Conservation (phyloP, 371 early-diverging fungal genomes). For the Phascolomyces articulosus region DNA sequence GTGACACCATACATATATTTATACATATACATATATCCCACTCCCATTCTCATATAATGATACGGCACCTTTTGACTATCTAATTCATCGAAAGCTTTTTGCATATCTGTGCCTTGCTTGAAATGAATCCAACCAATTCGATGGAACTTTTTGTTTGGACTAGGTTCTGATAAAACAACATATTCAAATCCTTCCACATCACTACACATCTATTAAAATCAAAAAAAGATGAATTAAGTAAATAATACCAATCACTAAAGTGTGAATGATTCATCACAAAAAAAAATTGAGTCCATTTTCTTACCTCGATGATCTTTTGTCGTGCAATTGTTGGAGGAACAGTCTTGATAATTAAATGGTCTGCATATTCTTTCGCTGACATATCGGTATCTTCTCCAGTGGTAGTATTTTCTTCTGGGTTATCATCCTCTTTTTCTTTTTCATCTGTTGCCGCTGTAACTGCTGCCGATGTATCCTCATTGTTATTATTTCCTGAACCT, state of each 20-base stretch:
- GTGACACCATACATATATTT: constrained; percentile 1
- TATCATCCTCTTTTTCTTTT: neutral
- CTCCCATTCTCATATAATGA: neutral
- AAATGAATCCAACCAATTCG: constrained; percentile 95
- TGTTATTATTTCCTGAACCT: constrained; percentile 18
- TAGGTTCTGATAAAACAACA: constrained; percentile 89
- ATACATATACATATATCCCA: neutral
- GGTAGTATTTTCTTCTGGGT: neutral
- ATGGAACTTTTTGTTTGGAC: constrained; percentile 79
- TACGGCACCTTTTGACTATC: constrained; percentile 51
- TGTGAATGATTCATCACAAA: neutral
- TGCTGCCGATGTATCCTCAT: neutral
- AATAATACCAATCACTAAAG: too few species aligned
- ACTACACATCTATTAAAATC: constrained; percentile 58
- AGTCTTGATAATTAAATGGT: constrained; percentile 78
- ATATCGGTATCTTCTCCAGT: constrained; percentile 19
- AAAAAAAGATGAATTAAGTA: too few species aligned
- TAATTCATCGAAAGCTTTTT: constrained; percentile 67
- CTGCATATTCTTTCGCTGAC: constrained; percentile 33
- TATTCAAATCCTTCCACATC: constrained; percentile 80
- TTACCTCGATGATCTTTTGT: constrained; percentile 74
- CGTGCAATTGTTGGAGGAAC: constrained; percentile 83
- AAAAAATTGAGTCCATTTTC: neutral
- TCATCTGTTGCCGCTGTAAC: neutral
- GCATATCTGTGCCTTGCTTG: constrained; percentile 79